Evolutionary conservation across 1,284 basidiomycete species (phyloP), one percentile per base, ranked within the genome.

Genomic region (Malassezia restricta): DNA sequence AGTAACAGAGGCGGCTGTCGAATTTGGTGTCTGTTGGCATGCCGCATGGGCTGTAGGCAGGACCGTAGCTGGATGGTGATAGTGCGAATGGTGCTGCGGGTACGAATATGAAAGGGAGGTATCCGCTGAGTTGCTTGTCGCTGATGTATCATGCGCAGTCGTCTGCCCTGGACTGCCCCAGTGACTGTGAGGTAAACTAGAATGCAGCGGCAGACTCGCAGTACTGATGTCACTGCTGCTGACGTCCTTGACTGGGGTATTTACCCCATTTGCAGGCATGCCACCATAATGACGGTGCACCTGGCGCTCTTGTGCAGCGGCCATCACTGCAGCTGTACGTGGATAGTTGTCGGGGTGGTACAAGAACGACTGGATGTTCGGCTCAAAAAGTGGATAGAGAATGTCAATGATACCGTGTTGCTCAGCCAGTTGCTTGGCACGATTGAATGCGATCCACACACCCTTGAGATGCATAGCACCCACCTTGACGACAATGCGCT

Each of bases 381-480:
- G 56, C 59, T 73, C 70, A 48, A 73, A 73, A 15, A 73, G 61
- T n/a, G 70, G 70, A 53, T 71, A 73, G 40, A 73, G 61, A 15
- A 62, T 58, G 15, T 69, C 68, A 39, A 63, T 57, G 40, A 73
- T 73, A 29, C 65, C 63, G 47, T 73, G 67, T 56, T 68, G 64
- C 54, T 71, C 68, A 8, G 70, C 68, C 24, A 73, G 61, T 51
- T 68, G 62, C 57, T 70, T 73, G 47, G 59, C 70, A 31, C 69
- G 65, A 15, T 59, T 61, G 38, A 73, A 73, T 20, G 65, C 65
- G 49, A 73, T 73, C 70, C 70, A 73, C n/a, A 73, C 70, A 40
- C 70, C 70, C 56, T 73, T 73, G 33, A 73, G 61, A 43, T 71
- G 68, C 68, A 73, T 71, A 14, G 70, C 67, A 30, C 70, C 68